Evolutionary conservation across 768 basidiomycete species (phyloP).

Genomic region (Filobasidium wieringae): DNA sequence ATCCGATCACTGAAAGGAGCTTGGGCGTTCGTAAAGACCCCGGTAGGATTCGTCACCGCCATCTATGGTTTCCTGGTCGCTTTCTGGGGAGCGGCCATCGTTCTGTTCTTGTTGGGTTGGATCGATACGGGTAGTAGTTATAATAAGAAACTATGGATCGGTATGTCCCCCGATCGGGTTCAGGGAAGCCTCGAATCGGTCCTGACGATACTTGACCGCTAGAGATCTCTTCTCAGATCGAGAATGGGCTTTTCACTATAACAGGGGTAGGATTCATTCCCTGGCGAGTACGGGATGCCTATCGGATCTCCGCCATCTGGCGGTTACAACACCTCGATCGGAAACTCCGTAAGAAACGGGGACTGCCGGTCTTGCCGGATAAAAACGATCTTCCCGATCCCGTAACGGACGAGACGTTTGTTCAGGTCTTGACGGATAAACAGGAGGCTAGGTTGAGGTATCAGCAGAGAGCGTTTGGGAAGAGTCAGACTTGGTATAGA

Average conservation of each 20-base stretch:
- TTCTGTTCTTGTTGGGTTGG: constrained; percentile 50
- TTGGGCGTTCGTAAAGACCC: constrained; percentile 76
- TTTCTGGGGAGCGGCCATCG: constrained; percentile 79
- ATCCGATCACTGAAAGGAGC: constrained; percentile 50
- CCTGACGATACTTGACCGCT: no score
- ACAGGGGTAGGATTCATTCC: constrained; percentile 71
- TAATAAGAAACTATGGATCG: constrained; percentile 65
- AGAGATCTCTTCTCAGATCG: constrained; percentile 63
- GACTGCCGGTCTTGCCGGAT: constrained; percentile 55
- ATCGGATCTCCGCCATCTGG: constrained; percentile 64
- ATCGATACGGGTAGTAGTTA: constrained; percentile 61
- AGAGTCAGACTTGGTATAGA: constrained; percentile 60
- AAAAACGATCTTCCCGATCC: constrained; percentile 74
- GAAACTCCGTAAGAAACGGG: constrained; percentile 50
- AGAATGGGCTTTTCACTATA: constrained; percentile 67
- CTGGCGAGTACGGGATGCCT: constrained; percentile 61
- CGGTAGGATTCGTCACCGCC: constrained; percentile 58
- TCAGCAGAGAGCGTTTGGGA: constrained; percentile 36
- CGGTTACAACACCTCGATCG: constrained; percentile 54
- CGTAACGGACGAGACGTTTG: constrained; percentile 29
- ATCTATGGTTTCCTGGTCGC: constrained; percentile 70
- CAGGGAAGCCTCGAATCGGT: no score
- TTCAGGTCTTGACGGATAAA: constrained; percentile 34
- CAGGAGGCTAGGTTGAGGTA: constrained; percentile 31
- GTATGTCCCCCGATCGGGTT: constrained; percentile 16